Conservation (phyloP, 2,329 filamentous ascomycete genomes). For the Cryphonectria radicalis region DNA sequence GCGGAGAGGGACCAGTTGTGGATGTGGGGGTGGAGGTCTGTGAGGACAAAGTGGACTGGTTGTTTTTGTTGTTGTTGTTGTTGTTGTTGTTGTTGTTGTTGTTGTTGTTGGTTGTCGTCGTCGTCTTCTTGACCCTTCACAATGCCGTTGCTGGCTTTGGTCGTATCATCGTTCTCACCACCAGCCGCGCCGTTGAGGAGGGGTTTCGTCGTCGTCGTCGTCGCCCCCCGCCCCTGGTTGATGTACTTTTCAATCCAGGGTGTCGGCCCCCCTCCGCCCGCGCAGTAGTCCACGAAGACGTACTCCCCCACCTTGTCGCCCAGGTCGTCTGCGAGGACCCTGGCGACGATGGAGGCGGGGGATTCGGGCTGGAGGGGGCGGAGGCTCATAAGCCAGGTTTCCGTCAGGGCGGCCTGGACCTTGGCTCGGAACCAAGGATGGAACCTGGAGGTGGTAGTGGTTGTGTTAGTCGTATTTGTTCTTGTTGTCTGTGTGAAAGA, state of each 20-base stretch:
- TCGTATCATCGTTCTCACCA: not conserved
- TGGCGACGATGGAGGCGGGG: conserved; percentile 64
- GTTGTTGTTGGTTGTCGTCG: conserved; percentile 6
- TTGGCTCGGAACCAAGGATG: conserved; percentile 66
- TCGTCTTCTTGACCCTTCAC: conserved; percentile 28
- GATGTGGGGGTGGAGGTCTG: conserved; percentile 68
- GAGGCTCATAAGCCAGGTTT: conserved; percentile 64
- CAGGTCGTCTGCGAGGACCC: conserved; percentile 57
- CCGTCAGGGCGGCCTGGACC: conserved; percentile 67
- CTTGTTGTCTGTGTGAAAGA: not conserved
- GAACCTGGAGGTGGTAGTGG: conserved; percentile 56
- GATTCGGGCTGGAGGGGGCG: conserved; percentile 60
- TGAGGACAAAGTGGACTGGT: conserved; percentile 63
- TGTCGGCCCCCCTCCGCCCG: conserved; percentile 73
- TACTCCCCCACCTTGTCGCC: conserved; percentile 53
- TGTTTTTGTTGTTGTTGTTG: conserved; percentile 13
- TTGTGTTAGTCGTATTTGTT: conserved; percentile 20
- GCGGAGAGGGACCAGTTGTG: conserved; percentile 61
- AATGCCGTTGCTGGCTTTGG: conserved; percentile 3
- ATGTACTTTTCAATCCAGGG: conserved; percentile 64
- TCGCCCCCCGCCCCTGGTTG: conserved; percentile 44
- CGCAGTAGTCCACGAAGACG: conserved; percentile 76
- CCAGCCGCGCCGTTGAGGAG: not conserved
- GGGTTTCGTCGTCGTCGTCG: conserved; percentile 31
- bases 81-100: conserved; percentile 7